phyloP scores from a whole-genome alignment of 305 asterid species.

The Fraxinus latifolia region DNA sequence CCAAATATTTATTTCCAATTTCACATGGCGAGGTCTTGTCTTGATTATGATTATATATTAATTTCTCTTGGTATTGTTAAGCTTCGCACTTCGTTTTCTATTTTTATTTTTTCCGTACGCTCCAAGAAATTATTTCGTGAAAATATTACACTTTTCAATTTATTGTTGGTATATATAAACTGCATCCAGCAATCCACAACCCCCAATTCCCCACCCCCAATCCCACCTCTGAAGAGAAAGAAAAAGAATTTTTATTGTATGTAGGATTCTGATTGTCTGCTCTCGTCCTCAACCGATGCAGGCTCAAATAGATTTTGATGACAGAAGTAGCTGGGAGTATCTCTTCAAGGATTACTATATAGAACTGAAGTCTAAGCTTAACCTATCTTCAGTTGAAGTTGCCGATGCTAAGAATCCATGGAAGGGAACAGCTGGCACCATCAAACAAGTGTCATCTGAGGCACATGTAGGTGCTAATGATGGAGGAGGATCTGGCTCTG shows the following conservation, averaged over 20 bases:
- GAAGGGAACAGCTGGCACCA: slow-evolving; percentile 33
- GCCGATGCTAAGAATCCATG: background rate
- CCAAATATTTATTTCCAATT: background rate
- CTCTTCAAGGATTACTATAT: background rate
- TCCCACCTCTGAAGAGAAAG: background rate
- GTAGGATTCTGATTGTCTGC: background rate
- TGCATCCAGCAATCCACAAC: background rate
- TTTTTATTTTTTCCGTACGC: background rate
- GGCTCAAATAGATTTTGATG: background rate
- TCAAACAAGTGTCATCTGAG: slow-evolving; percentile 51
- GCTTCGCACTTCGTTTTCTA: background rate
- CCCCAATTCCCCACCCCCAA: background rate
- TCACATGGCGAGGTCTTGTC: background rate
- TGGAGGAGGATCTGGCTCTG: slow-evolving; percentile 65
- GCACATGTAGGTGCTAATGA: slow-evolving; percentile 46
- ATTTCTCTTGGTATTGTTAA: background rate
- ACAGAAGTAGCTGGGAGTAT: background rate
- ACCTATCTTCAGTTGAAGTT: background rate
- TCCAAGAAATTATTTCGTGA: background rate
- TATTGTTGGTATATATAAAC: background rate
- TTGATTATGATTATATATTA: background rate
- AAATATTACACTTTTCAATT: background rate
- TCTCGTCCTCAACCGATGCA: background rate
- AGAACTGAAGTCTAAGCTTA: background rate
- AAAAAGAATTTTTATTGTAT: no score